phyloP scores from a whole-genome alignment of 2,329 filamentous ascomycete species.

The Colletotrichum lini region DNA sequence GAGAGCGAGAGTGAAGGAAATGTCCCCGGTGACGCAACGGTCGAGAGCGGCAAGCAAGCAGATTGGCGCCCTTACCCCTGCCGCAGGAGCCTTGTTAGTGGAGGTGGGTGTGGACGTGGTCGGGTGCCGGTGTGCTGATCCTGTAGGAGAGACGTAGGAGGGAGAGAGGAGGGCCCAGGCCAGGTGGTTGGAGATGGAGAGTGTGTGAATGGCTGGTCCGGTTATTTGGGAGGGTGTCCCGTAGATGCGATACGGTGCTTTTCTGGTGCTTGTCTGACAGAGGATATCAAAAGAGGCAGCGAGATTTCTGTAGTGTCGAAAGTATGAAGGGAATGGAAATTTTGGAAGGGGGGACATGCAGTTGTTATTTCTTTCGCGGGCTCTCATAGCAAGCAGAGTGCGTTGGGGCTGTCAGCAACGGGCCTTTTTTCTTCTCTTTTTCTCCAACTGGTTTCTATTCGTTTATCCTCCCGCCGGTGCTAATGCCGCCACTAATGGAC shows the following conservation, averaged over 20 bases:
- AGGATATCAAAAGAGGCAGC: not conserved
- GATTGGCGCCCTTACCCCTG: conserved; percentile 34
- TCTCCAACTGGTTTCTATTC: not conserved
- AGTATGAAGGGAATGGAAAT: not conserved
- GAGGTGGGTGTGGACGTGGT: not conserved
- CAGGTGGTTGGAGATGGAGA: conserved; percentile 17
- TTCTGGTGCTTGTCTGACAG: not conserved
- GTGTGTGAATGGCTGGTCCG: conserved; percentile 6
- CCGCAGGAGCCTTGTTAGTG: conserved; percentile 29
- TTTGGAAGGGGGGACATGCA: not conserved
- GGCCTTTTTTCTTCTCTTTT: not conserved
- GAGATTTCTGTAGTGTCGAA: not conserved
- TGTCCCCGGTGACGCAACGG: conserved; percentile 38
- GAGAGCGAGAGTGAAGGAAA: not conserved
- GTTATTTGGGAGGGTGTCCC: conserved; percentile 12
- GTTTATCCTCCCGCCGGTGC: not conserved
- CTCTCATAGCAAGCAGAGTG: not conserved
- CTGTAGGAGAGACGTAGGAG: not conserved
- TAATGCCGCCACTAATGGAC: conserved; percentile 14
- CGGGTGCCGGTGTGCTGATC: conserved; percentile 29
- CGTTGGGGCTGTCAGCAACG: not conserved
- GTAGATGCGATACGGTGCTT: conserved; percentile 10
- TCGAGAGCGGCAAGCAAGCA: conserved; percentile 17
- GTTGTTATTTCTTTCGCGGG: not conserved
- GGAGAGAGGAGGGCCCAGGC: conserved; percentile 3